These are phyloP conservation scores for Gracilaria caudata DNA, from an alignment of 23 red algal species.

Conservation along the genomic window DNA sequence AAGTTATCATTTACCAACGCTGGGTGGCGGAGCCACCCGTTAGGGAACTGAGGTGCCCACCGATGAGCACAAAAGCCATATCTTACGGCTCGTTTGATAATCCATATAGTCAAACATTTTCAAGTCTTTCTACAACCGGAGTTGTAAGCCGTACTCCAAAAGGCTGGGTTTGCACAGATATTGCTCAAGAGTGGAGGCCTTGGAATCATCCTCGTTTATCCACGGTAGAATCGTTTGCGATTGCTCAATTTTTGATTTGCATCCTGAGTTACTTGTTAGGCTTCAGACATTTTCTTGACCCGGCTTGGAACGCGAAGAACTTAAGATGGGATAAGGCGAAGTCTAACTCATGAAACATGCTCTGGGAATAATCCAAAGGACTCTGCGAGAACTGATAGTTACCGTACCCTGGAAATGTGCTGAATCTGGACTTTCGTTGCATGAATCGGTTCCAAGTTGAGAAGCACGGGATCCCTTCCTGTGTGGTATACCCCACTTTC, in stretches of 20 bases:
- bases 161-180: constrained; percentile 21
- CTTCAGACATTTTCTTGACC: constrained; percentile 3
- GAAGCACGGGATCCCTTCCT: neutral
- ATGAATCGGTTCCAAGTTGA: neutral
- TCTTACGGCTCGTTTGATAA: constrained; percentile 31
- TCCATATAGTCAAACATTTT: constrained; percentile 14
- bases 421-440: neutral
- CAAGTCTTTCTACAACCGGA: neutral
- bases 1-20: constrained; percentile 21
- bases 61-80: constrained; percentile 13
- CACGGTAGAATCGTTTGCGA: constrained; percentile 8
- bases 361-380: no score
- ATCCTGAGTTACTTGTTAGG: neutral
- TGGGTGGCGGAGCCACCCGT: constrained; percentile 11
- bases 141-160: constrained; percentile 9
- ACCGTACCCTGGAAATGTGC: no score
- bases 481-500: neutral
- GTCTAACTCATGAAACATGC: neutral
- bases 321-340: constrained; percentile 9
- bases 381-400: no score
- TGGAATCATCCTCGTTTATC: constrained; percentile 23
- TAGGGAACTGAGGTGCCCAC: neutral
- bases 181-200: neutral
- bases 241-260: neutral
- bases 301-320: neutral